Percentiles rank a stretch among this genome's conserved stretches.
phyloP scores from a whole-genome alignment of 331 rosid genomes.

The Prunus yedoensis region DNA sequence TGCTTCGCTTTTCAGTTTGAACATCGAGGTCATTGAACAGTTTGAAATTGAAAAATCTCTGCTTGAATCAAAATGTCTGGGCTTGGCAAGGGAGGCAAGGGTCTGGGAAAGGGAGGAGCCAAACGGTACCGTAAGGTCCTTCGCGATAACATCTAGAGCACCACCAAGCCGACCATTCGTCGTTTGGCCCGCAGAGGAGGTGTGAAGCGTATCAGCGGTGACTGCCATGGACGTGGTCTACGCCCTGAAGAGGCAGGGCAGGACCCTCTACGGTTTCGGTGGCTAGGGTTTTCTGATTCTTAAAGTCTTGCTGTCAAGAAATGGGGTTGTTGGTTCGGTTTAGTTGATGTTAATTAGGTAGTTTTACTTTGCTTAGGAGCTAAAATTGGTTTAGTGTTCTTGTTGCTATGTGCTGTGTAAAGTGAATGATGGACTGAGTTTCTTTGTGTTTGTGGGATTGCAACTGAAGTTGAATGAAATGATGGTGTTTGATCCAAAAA shows the following conservation, averaged over 20 bases:
- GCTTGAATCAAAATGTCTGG: no score
- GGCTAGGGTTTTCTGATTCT: neutral
- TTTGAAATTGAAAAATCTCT: no score
- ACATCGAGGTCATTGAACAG: no score
- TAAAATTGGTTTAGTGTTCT: neutral
- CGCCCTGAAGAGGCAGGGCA: slow-evolving; percentile 25
- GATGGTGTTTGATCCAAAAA: neutral
- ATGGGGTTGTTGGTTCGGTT: neutral
- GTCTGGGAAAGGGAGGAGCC: no score
- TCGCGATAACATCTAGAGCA: no score
- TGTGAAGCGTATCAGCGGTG: neutral
- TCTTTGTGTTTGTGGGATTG: neutral
- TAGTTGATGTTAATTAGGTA: neutral
- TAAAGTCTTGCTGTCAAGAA: slow-evolving; percentile 21
- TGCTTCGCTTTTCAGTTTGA: no score
- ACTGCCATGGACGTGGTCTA: slow-evolving; percentile 31
- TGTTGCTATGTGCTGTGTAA: neutral
- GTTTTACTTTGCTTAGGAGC: neutral
- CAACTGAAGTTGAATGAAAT: neutral
- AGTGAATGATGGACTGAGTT: neutral
- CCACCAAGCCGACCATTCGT: no score
- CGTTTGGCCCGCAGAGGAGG: no score
- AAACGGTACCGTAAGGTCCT: no score
- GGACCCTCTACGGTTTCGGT: slow-evolving; percentile 23
- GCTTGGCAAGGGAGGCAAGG: no score